phyloP scores from a whole-genome alignment of 2,329 filamentous ascomycete species.

The Ambrosiella beaveri region DNA sequence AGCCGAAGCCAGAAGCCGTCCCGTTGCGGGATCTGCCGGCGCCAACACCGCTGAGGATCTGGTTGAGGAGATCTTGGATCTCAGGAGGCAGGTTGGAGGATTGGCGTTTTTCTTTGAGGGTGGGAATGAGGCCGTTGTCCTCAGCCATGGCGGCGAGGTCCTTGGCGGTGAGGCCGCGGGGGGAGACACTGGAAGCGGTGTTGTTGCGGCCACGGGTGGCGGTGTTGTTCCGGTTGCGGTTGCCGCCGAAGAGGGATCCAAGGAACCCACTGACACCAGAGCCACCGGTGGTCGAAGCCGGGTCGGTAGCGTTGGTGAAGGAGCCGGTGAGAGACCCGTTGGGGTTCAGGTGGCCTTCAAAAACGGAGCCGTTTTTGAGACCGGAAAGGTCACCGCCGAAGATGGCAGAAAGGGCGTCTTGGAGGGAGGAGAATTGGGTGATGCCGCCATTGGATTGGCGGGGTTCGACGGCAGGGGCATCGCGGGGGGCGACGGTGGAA shows the following conservation, averaged over 20 bases:
- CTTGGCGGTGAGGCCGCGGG: background rate
- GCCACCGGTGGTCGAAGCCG: constrained; percentile 41
- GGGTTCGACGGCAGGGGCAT: constrained; percentile 46
- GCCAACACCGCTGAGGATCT: background rate
- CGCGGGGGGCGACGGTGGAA: constrained; percentile 41
- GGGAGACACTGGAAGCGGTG: constrained; percentile 17
- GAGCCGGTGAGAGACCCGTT: constrained; percentile 43
- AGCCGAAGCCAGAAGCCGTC: background rate
- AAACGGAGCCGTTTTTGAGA: constrained; percentile 41
- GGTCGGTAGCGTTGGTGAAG: constrained; percentile 22
- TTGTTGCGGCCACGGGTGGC: constrained; percentile 35
- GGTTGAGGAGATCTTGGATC: background rate
- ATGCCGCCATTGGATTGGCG: constrained; percentile 34
- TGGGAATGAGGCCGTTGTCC: constrained; percentile 19
- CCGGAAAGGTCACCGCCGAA: constrained; percentile 39
- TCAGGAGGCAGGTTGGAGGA: background rate
- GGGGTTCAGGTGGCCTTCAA: constrained; percentile 33
- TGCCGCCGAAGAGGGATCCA: constrained; percentile 32
- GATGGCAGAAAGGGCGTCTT: constrained; percentile 36
- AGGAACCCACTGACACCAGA: constrained; percentile 36
- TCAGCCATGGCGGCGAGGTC: constrained; percentile 22
- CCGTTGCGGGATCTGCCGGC: background rate
- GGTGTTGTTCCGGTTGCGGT: constrained; percentile 37
- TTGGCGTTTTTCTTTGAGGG: background rate
- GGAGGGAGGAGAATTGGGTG: constrained; percentile 50